Percentiles rank a stretch among this genome's conserved stretches.
Evolutionary conservation across 1,284 basidiomycete genomes (phyloP).

Genomic region (Ganoderma sinense): DNA sequence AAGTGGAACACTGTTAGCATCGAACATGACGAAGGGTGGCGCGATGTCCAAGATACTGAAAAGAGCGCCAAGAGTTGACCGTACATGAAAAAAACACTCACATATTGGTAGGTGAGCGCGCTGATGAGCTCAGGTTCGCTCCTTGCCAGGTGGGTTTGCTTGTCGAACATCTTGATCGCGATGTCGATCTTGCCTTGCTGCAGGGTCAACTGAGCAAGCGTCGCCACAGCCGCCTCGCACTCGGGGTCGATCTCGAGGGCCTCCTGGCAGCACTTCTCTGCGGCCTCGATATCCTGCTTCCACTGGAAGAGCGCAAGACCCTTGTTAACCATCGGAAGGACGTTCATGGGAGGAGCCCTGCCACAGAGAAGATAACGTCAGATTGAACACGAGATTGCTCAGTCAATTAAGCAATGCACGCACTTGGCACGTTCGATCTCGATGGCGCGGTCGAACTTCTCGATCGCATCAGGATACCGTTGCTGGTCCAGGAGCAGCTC

Average conservation of each 20-base stretch:
- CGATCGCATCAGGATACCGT: constrained; percentile 90
- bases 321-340: constrained; percentile 97
- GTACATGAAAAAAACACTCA: constrained; percentile 44
- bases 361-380: not conserved
- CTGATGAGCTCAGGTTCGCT: constrained; percentile 92
- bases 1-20: constrained; percentile 1
- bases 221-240: constrained; percentile 97
- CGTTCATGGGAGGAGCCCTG: constrained; percentile 74
- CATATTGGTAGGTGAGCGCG: constrained; percentile 89
- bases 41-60: not conserved
- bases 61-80: not conserved
- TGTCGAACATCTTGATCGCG: constrained; percentile 89
- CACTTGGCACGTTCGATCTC: constrained; percentile 87
- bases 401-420: not conserved
- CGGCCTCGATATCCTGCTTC: constrained; percentile 88
- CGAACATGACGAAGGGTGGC: not conserved
- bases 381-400: not conserved
- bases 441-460: constrained; percentile 94
- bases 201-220: constrained; percentile 91
- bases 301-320: constrained; percentile 96
- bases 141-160: constrained; percentile 86
- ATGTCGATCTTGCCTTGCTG: constrained; percentile 92
- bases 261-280: constrained; percentile 88
- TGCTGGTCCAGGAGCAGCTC: constrained; percentile 95
- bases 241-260: constrained; percentile 90